Percentiles rank a stretch among this genome's conserved stretches.
These are phyloP conservation scores for Diaporthe vexans DNA, from an alignment of 2,329 filamentous ascomycete genomes.

Conservation along the genomic window DNA sequence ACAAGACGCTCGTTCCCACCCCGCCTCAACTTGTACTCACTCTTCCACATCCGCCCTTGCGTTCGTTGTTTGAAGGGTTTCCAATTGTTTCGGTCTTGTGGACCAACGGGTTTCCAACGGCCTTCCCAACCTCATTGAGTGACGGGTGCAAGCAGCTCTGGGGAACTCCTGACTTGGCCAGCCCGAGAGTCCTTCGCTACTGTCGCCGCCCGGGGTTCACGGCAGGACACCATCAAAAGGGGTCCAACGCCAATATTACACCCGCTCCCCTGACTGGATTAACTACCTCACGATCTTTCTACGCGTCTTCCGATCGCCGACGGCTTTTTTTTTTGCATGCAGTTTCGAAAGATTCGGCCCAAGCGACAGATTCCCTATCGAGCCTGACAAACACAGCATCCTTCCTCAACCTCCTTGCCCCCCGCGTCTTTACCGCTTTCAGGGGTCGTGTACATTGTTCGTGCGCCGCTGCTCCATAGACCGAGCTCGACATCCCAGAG, in stretches of 20 bases:
- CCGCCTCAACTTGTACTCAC: background rate
- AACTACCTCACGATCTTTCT: constrained; percentile 20
- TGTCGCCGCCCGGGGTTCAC: constrained; percentile 30
- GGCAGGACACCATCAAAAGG: constrained; percentile 32
- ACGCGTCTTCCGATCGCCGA: constrained; percentile 19
- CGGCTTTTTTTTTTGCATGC: constrained; percentile 5
- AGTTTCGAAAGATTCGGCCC: constrained; percentile 15
- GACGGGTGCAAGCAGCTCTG: constrained; percentile 38
- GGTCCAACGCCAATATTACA: constrained; percentile 18
- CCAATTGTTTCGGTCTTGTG: constrained; percentile 33
- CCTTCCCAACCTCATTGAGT: constrained; percentile 34
- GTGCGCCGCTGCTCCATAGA: constrained; percentile 29
- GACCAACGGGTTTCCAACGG: constrained; percentile 25
- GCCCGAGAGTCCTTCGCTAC: constrained; percentile 29
- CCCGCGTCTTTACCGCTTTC: constrained; percentile 16
- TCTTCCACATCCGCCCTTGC: constrained; percentile 14
- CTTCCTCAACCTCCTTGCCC: constrained; percentile 21
- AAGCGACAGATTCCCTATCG: constrained; percentile 7
- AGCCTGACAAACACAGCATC: constrained; percentile 21
- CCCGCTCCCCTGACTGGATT: background rate
- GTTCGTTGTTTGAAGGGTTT: constrained; percentile 34
- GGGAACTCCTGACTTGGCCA: constrained; percentile 27
- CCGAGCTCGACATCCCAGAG: constrained; percentile 27
- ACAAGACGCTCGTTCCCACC: constrained; percentile 25
- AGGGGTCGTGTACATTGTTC: constrained; percentile 35